Conservation (phyloP, 2,329 filamentous ascomycete genomes). For the Microdochium nivale region DNA sequence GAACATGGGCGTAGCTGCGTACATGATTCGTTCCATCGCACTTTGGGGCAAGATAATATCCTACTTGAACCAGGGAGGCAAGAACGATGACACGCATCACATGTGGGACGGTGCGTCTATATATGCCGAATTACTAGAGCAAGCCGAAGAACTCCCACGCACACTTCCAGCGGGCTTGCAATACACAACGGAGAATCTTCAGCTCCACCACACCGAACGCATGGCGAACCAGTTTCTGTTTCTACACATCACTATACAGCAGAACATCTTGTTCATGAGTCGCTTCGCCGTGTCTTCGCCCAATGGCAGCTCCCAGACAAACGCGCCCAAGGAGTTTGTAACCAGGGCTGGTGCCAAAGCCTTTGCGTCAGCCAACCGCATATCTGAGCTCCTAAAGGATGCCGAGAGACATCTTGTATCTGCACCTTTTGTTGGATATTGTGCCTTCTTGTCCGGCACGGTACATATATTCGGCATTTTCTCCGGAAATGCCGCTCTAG, state of each 20-base stretch:
- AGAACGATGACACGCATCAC: slow-evolving; percentile 64
- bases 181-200: slow-evolving; percentile 75
- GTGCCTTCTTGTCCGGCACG: slow-evolving; percentile 84
- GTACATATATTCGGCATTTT: slow-evolving; percentile 93
- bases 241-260: slow-evolving; percentile 81
- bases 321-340: slow-evolving; percentile 71
- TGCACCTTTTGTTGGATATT: slow-evolving; percentile 91
- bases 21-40: slow-evolving; percentile 76
- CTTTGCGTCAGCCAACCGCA: slow-evolving; percentile 75
- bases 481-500: slow-evolving; percentile 69
- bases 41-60: slow-evolving; percentile 86
- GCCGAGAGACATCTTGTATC: slow-evolving; percentile 72
- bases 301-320: slow-evolving; percentile 53
- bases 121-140: slow-evolving; percentile 61
- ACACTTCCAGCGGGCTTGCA: slow-evolving; percentile 62
- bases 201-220: slow-evolving; percentile 73
- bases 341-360: slow-evolving; percentile 67
- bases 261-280: slow-evolving; percentile 84
- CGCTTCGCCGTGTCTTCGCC: slow-evolving; percentile 73
- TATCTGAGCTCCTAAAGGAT: slow-evolving; percentile 76
- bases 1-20: slow-evolving; percentile 92
- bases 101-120: slow-evolving; percentile 79
- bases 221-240: slow-evolving; percentile 90
- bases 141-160: slow-evolving; percentile 61
- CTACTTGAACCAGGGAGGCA: slow-evolving; percentile 85